Base-by-base conservation (phyloP, 768 basidiomycete species). In the Boletus rufocinnamomeus region DNA sequence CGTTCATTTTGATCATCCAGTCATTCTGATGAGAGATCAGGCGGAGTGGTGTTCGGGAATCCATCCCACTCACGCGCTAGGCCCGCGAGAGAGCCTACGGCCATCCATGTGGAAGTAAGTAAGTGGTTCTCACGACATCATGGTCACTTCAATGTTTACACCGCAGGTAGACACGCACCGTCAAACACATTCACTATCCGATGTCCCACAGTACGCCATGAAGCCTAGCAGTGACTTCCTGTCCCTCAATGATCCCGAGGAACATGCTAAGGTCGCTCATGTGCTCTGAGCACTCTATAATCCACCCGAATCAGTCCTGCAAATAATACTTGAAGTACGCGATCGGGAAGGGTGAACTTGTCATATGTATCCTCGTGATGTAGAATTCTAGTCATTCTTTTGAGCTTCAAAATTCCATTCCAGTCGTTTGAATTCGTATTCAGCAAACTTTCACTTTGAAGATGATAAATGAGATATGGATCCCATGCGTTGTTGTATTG, bases 81-180 rank as follows among this genome's bases (percentile, higher is more conserved):
- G 45, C 44, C 58, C 17, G 14, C 57, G 50, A 62, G 65, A 57
- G 63, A 63, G 49, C 54, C 59, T 4, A 45, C 66, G n/a, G 50
- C 66, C 8, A 64, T 75, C 23, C 74, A 74, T 34, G 74, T 75
- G 30, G 76, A 75, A 66, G 76, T 76, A 32, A 47, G 70, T 59
- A 25, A 35, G 59, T 52, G 27, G 17, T 28, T 9, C 13, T 32
- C 21, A n/a, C 13, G 25, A 3, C 6, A 17, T 25, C 11, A 25
- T 41, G 40, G 40, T 50, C 43, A 14, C 52, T 38, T 56, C 51
- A 59, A 60, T 25, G 54, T 52, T 34, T 17, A 21, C 50, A 37
- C 40, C 14, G 6, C 57, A 72, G 69, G 74, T 72, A 56, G 69
- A 72, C 51, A 71, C 72, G 14, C 68, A 70, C 50, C 66, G 56